Base-by-base conservation (phyloP, 495 filamentous ascomycete species). In the Penicillium simplicissimum region DNA sequence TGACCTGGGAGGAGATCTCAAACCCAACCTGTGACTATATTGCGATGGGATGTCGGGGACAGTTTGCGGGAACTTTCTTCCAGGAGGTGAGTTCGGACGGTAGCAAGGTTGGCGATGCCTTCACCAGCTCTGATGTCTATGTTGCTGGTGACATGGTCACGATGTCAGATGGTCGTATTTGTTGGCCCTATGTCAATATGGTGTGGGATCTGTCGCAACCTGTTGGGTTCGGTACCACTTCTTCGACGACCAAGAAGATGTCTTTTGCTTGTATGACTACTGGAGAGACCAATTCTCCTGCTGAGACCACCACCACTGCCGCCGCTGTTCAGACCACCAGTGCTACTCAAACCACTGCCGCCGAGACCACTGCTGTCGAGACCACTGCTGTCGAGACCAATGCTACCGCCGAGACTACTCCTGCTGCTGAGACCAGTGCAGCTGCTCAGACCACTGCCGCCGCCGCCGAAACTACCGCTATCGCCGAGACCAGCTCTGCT, bases 101-200 rank as follows among this genome's bases (percentile, higher is more conserved):
- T 13, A 61, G 60, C 21, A 80, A 74, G 54, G 69, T 82, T 36
- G 82, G 81, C 5, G 66, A 68, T 11, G 63, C 78, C 1, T 54
- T 83, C 23, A 70, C 64, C 9, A 71, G 67, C 17, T 70, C 37
- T 15, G 75, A 83, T 68, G 72, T 77, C 23, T 82, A 77, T 60
- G 77, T 85, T 55, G 77, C 81, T 2, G 82, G 82, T 17, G 82
- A 85, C 62, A 83, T 85, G 71, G 76, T 76, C 4, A 82, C 72
- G 21, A 76, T 84, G 68, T 61, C 62, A 11, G 74, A 76, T 47
- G 74, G 76, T 10, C 74, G 71, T 40, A 72, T 85, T 56, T 85
- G 82, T 69, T 85, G 82, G 82, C 82, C 82, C 33, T 84, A 85
- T 61, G 81, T 82, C 4, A 74, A 70, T 57, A 82, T 79, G 77